Base-by-base conservation (phyloP, 345 rosid species). In the Mangifera indica region DNA sequence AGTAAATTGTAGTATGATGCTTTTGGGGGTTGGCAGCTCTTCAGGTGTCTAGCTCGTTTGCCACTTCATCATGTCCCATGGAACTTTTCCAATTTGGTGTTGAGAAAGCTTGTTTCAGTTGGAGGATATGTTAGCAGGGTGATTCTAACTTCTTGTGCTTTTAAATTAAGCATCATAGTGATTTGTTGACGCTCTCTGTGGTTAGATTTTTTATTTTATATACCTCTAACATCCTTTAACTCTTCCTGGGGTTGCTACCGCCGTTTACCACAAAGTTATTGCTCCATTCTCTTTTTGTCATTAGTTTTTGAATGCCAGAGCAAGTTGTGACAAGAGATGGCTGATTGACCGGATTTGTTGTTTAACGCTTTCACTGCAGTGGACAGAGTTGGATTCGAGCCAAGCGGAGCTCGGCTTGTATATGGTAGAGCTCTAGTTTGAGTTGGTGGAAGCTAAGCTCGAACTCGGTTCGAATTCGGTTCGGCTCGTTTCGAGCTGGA, bases 291-390 rank as follows among this genome's bases (percentile, higher is more conserved):
- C 26, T 24, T 17, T 63, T 40, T 62, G 56, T 18, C 54, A 24
- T 21, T 65, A 65, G 70, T 46, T 49, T 66, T 60, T 66, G 22
- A 34, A 7, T 49, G 59, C 42, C 26, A 40, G 70, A 17, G 22
- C 21, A 51, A 29, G 44, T 8, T 32, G 70, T 66, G 13, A 66
- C 10, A 64, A 22, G 13, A 66, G 58, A 49, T 66, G 70, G 22
- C 25, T 18, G 71, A 46, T 65, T 46, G 34, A 65, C 13, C 24
- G 69, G 3, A 24, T 64, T 64, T 46, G 26, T 46, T 45, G 70
- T 29, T 67, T 52, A 67, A 51, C 70, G 29, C 17, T 22, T 29
- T 52, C 32, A 21, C 14, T 52, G 40, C 32, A n/a, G n/a, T n/a
- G n/a, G n/a, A n/a, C n/a, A n/a, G n/a, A n/a, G n/a, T n/a, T n/a